phyloP scores from a whole-genome alignment of 2,329 filamentous ascomycete genomes.

The Pseudogymnoascus sp. region DNA sequence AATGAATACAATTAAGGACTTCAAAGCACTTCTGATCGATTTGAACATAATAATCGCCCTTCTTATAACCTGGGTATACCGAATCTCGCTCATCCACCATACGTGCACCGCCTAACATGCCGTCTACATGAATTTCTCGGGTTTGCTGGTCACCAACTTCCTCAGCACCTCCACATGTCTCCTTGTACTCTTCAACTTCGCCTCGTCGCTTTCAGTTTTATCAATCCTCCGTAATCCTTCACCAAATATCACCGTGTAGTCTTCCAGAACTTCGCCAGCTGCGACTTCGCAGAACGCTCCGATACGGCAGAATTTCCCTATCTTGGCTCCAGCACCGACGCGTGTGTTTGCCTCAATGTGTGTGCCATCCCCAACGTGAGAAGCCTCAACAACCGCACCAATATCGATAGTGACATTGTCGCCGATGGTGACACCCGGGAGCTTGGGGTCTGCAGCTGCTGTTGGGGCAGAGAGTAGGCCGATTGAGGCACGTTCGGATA shows the following conservation, averaged over 20 bases:
- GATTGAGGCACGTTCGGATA: slow-evolving; percentile 61
- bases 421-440: slow-evolving; percentile 40
- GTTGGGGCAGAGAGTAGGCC: slow-evolving; percentile 35
- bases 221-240: slow-evolving; percentile 52
- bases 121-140: slow-evolving; percentile 40
- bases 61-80: neutral
- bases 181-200: slow-evolving; percentile 55
- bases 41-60: neutral
- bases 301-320: slow-evolving; percentile 64
- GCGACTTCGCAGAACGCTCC: slow-evolving; percentile 54
- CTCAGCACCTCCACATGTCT: slow-evolving; percentile 61
- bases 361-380: slow-evolving; percentile 43
- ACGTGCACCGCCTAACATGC: neutral
- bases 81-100: neutral
- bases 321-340: slow-evolving; percentile 51
- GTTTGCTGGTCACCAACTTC: slow-evolving; percentile 59
- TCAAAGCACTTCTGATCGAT: neutral
- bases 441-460: slow-evolving; percentile 17
- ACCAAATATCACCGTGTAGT: slow-evolving; percentile 63
- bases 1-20: slow-evolving; percentile 5
- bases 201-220: slow-evolving; percentile 51
- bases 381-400: slow-evolving; percentile 50
- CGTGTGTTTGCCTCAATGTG: slow-evolving; percentile 53
- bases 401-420: slow-evolving; percentile 57
- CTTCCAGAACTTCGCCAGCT: slow-evolving; percentile 51